Evolutionary conservation across 345 rosid genomes (phyloP).

Genomic region (Angophora floribunda): DNA sequence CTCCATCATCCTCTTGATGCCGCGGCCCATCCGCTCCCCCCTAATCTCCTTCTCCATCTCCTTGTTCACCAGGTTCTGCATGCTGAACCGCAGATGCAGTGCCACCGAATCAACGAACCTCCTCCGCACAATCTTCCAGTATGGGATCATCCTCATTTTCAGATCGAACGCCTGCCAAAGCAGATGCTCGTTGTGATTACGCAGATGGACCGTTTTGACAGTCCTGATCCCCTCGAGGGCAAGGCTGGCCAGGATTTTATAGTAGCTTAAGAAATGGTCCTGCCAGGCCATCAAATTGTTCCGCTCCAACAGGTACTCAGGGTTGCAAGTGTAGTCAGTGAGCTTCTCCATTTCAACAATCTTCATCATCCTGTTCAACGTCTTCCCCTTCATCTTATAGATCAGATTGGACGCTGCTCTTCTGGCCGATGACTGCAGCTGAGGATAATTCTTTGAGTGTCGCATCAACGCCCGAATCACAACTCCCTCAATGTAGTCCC

Average conservation of each 20-base stretch:
- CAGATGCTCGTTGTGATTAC: not conserved
- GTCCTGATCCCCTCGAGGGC: not conserved
- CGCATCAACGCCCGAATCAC: not conserved
- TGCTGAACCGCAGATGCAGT: not conserved
- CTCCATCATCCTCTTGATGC: constrained; percentile 9
- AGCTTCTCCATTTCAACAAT: constrained; percentile 23
- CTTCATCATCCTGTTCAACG: constrained; percentile 8
- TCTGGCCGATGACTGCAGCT: not conserved
- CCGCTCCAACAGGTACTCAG: constrained; percentile 13
- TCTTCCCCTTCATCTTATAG: constrained; percentile 13
- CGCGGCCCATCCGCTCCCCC: constrained; percentile 1
- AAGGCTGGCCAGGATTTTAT: fast-evolving
- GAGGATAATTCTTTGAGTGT: constrained; percentile 3
- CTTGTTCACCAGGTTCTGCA: not conserved
- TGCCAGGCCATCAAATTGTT: not conserved
- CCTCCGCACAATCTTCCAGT: constrained; percentile 17
- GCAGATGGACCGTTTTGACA: not conserved
- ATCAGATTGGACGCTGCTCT: constrained; percentile 10
- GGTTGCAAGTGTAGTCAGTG: constrained; percentile 20
- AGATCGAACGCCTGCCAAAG: constrained; percentile 9
- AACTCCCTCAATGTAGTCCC: constrained; percentile 11
- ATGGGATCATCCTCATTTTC: constrained; percentile 14
- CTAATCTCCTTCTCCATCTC: constrained; percentile 9
- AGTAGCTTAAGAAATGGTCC: not conserved
- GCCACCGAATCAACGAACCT: constrained; percentile 16